These are phyloP conservation scores for Planoprotostelium fungivorum DNA, from an alignment of 78 protist species.

Conservation along the genomic window DNA sequence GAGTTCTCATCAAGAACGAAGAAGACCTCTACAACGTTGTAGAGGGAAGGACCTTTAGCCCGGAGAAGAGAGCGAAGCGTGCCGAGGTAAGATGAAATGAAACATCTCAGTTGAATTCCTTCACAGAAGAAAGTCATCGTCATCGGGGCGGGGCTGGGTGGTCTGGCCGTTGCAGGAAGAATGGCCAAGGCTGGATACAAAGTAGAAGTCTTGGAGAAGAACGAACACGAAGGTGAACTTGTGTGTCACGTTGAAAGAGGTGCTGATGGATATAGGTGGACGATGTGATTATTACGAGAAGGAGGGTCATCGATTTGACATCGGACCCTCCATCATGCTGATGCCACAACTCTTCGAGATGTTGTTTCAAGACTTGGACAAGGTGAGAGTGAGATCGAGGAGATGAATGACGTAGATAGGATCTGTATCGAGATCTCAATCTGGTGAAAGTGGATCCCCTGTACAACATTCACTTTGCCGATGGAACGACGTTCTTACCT, in stretches of 20 bases:
- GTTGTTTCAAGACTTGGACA: conserved; percentile 5
- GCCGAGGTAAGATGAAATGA: neutral
- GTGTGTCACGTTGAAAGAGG: neutral
- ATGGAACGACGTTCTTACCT: conserved; percentile 2
- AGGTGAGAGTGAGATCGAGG: neutral
- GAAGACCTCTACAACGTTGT: neutral
- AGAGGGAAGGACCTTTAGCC: neutral
- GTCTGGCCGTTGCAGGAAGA: conserved; percentile 16
- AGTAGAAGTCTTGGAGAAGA: conserved; percentile 19
- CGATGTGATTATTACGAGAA: conserved; percentile 10
- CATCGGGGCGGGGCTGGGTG: conserved; percentile 41
- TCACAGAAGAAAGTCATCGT: conserved; percentile 5
- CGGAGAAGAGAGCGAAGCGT: neutral
- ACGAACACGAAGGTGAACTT: neutral
- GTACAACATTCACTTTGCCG: conserved; percentile 11
- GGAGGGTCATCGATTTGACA: conserved; percentile 13
- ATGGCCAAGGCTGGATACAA: conserved; percentile 20
- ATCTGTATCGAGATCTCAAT: neutral
- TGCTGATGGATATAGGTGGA: conserved; percentile 4
- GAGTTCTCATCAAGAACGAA: neutral
- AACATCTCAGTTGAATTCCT: neutral
- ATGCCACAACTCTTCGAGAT: conserved; percentile 10
- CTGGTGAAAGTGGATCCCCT: conserved; percentile 14
- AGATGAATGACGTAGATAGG: neutral
- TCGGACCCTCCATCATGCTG: conserved; percentile 21